Percentiles rank a stretch among this genome's conserved stretches.
Evolutionary conservation across 1,284 basidiomycete genomes (phyloP).

Genomic region (Microbotryum saponariae): DNA sequence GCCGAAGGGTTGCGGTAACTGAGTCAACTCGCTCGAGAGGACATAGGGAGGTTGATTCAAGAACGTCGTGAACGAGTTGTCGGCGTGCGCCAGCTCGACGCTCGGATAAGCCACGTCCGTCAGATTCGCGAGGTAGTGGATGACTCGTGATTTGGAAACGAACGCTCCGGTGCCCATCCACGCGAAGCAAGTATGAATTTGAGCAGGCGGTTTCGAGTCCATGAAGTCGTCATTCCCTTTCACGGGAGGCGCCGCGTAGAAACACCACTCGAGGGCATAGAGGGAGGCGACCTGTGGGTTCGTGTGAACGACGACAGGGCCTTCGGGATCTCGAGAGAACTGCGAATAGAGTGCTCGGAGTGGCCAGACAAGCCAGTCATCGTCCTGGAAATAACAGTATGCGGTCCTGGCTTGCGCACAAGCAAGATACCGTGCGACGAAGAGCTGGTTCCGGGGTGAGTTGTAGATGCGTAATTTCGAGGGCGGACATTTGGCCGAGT

Average conservation of each 20-base stretch:
- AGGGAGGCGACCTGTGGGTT: conserved; percentile 24
- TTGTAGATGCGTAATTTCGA: conserved; percentile 32
- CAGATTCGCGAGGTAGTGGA: conserved; percentile 24
- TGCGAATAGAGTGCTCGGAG: conserved; percentile 33
- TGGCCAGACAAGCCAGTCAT: conserved; percentile 36
- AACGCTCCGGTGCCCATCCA: conserved; percentile 38
- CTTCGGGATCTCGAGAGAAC: conserved; percentile 33
- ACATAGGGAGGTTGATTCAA: conserved; percentile 35
- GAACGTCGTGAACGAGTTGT: conserved; percentile 36
- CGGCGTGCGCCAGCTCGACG: conserved; percentile 32
- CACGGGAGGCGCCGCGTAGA: conserved; percentile 15
- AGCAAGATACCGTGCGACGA: conserved; percentile 36
- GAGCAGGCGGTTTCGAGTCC: background rate
- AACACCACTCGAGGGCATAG: conserved; percentile 37
- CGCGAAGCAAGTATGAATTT: conserved; percentile 36
- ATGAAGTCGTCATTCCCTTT: no score
- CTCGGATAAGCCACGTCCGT: conserved; percentile 8
- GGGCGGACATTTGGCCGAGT: conserved; percentile 26
- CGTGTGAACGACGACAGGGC: conserved; percentile 26
- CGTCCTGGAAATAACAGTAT: conserved; percentile 38
- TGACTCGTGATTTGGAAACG: conserved; percentile 25
- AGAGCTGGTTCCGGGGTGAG: conserved; percentile 35
- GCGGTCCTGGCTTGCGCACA: conserved; percentile 31
- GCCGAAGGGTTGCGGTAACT: conserved; percentile 21
- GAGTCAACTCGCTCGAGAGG: conserved; percentile 15